Evolutionary conservation across 1,284 basidiomycete genomes (phyloP).

Genomic region (Papiliotrema nemorosa): DNA sequence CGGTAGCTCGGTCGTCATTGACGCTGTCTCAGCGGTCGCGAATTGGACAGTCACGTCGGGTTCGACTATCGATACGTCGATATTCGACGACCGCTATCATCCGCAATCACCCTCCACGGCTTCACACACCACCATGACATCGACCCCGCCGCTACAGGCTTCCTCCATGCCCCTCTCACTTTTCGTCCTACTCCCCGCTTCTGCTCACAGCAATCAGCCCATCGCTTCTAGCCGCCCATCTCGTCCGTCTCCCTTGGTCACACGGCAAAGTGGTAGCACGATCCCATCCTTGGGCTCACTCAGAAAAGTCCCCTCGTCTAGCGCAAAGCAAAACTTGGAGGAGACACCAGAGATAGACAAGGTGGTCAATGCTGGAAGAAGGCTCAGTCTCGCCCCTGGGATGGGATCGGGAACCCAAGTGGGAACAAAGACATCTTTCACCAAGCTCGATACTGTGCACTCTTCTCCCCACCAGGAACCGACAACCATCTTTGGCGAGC

Average conservation of each 20-base stretch:
- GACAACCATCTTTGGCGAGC: too few relatives aligned
- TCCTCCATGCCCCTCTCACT: conserved; percentile 20
- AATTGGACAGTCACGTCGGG: too few relatives aligned
- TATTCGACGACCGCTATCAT: too few relatives aligned
- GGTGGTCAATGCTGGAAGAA: conserved; percentile 20
- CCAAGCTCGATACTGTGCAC: neutral
- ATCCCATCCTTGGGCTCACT: conserved; percentile 8
- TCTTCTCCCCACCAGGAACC: neutral
- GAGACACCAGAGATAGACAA: conserved; percentile 5
- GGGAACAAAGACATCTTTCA: neutral
- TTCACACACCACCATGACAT: conserved; percentile 1
- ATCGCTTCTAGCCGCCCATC: neutral
- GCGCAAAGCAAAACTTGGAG: neutral
- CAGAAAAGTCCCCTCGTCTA: neutral
- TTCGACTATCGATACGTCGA: too few relatives aligned
- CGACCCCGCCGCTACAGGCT: neutral
- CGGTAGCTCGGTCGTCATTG: too few relatives aligned
- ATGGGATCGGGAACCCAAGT: conserved; percentile 25
- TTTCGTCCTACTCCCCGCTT: conserved; percentile 32
- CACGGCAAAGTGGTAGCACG: conserved; percentile 18
- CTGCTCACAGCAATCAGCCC: conserved; percentile 17
- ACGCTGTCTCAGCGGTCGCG: too few relatives aligned
- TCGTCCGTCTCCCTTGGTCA: conserved; percentile 16
- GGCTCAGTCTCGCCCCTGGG: conserved; percentile 37
- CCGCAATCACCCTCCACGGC: too few relatives aligned